Base-by-base conservation (phyloP, 2,329 filamentous ascomycete species). In the Fusarium austroafricanum region DNA sequence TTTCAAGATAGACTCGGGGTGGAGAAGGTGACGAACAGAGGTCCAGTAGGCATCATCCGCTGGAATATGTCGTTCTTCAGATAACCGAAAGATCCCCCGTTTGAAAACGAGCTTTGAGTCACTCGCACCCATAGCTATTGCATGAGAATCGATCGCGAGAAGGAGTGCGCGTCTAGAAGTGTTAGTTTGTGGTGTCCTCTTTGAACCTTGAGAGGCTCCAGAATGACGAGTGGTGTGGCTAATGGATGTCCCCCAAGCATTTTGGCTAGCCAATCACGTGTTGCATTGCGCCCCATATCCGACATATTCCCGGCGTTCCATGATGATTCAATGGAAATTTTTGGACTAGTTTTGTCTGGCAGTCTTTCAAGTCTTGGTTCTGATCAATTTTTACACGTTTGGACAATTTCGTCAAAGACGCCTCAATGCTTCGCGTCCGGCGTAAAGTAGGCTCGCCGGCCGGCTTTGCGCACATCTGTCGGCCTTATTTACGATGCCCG, bases 81-180 rank as follows among this genome's bases (percentile, higher is more conserved):
- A 96, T 61, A 99, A 89, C 77, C 92, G 90, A 84, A 98, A 97
- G 83, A 98, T 97, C 81, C 94, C 95, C 82, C 97, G 93, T 83
- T 97, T 98, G 87, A 99, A 98, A 77, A 95, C 93, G 77, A 98
- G 90, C 87, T 98, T 98, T 75, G 95, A 98, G 83, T 98, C 95
- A 82, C 95, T 97, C 78, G 95, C 95, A 81, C 96, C 96, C 96
- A 99, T 99, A 42, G 68, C 70, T 75, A 72, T 61, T 66, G 71
- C 64, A 71, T 68, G 71, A 76, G 71, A 71, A 65, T 65, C 45
- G 61, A 49, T 37, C 50, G 55, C 53, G 51, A 49, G 44, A 59
- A 55, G 70, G 42, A 47, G 49, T 65, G 47, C 62, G 57, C 61
- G 63, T 64, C 43, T 38, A 47, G 42, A 40, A 49, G 47, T 35